Evolutionary conservation across 331 rosid genomes (phyloP).

Genomic region (Saraca asoca): DNA sequence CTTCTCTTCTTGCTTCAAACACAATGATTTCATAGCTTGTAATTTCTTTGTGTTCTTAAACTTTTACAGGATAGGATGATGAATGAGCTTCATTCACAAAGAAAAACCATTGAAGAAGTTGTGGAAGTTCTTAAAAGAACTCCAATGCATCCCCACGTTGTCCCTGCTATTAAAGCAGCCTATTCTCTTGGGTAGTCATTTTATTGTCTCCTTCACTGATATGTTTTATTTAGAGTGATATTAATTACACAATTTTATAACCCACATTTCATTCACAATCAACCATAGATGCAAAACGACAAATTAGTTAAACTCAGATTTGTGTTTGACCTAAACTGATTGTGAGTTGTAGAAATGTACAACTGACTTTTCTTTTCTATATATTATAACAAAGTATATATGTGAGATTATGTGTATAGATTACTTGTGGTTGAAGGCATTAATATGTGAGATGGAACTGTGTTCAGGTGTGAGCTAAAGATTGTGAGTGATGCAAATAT

Average conservation of each 20-base stretch:
- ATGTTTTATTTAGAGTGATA: neutral
- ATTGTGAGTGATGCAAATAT: slow-evolving; percentile 55
- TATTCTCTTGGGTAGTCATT: slow-evolving; percentile 42
- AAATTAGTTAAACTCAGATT: no score
- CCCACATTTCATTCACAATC: no score
- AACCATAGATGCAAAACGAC: no score
- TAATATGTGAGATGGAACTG: slow-evolving; percentile 12
- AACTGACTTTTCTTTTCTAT: no score
- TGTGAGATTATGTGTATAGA: no score
- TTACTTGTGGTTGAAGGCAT: neutral
- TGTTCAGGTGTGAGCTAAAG: slow-evolving; percentile 49
- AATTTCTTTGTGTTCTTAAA: no score
- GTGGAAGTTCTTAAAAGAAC: slow-evolving; percentile 34
- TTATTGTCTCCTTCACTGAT: neutral
- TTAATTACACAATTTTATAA: no score
- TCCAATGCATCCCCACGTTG: slow-evolving; percentile 45
- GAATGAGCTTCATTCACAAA: slow-evolving; percentile 50
- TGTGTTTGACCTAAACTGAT: no score
- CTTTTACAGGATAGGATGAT: slow-evolving; percentile 43
- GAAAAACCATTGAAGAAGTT: slow-evolving; percentile 45
- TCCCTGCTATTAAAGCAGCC: slow-evolving; percentile 48
- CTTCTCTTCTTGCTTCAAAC: neutral
- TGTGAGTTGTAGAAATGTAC: no score
- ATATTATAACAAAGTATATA: no score
- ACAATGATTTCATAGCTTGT: no score